Evolutionary conservation across 805 yeast species (phyloP), one percentile per base, ranked within the genome.

Genomic region (Candida germanica): DNA sequence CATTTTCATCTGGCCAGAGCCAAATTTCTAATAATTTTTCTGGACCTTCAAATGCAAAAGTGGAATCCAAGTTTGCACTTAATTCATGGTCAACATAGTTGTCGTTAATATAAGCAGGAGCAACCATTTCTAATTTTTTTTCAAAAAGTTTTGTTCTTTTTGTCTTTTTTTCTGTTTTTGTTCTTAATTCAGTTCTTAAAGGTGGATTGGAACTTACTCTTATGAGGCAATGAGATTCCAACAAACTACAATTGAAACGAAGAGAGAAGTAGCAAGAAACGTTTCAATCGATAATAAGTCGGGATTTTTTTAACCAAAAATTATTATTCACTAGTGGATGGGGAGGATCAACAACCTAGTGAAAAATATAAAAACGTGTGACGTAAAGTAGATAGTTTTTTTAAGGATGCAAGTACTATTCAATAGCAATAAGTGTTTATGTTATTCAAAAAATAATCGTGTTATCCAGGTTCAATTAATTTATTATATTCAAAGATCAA

Each of bases 31-130:
- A 69, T 39, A 91, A 69, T 61, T 91, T 93, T 61, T 91, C 98
- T 21, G 98, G 98, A 5, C 98, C 98, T 67, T 91, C 98, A 56
- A 91, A 91, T 2, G 97, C 96, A 54, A 79, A 83, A 10, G 95
- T 73, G 13, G 96, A 88, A 64, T 89, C 97, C 45, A 89, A 68
- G 42, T 76, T 73, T 29, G 79, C 80, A 6, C 95, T 82, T 33
- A 86, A 68, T 42, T 82, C 86, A 58, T 83, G 91, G 60, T 89
- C 89, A 50, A 87, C 79, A 54, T 71, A 79, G 14, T 73, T 55
- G 49, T 70, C 74, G 38, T 65, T 63, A 35, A 40, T 28, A 51
- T 59, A 61, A 29, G 69, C 65, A 25, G 73, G 70, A 31, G 71
- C 69, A 44, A 64, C 72, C 72, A 67, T 66, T 23, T 25, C 25